Conservation (phyloP, 345 rosid species). For the Rhizophora apiculata region DNA sequence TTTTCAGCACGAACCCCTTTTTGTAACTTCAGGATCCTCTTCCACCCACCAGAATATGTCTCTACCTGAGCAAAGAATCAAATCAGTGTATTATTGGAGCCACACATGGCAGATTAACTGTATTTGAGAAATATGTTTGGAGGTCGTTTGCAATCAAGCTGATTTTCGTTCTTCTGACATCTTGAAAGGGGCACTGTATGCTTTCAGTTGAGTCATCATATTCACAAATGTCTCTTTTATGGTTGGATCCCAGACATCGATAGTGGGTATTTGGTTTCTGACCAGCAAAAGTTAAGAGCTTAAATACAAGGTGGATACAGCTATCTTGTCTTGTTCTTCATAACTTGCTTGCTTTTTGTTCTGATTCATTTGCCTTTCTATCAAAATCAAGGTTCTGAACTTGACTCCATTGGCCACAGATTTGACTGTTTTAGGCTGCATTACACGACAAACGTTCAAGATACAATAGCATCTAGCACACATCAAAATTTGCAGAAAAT, state of each 20-base stretch:
- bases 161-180: conserved; percentile 26
- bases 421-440: conserved; percentile 29
- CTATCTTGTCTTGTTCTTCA: conserved; percentile 47
- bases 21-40: conserved; percentile 37
- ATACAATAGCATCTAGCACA: not conserved
- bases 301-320: conserved; percentile 56
- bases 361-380: conserved; percentile 78
- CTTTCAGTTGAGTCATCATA: conserved; percentile 24
- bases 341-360: conserved; percentile 62
- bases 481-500: no score
- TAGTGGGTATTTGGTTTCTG: conserved; percentile 63
- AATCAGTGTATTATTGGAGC: conserved; percentile 50
- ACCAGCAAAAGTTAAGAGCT: conserved; percentile 56
- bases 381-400: conserved; percentile 25
- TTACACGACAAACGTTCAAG: conserved; percentile 3
- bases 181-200: conserved; percentile 27
- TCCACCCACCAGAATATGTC: conserved; percentile 47
- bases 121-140: conserved; percentile 34
- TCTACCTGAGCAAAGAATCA: conserved; percentile 40
- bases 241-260: conserved; percentile 56
- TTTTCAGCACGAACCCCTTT: conserved; percentile 39
- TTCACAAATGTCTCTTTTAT: conserved; percentile 24
- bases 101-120: conserved; percentile 34
- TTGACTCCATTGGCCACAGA: conserved; percentile 29
- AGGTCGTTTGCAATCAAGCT: conserved; percentile 52